Base-by-base conservation (phyloP, 1,284 basidiomycete species). In the Cystobasidium slooffiae region DNA sequence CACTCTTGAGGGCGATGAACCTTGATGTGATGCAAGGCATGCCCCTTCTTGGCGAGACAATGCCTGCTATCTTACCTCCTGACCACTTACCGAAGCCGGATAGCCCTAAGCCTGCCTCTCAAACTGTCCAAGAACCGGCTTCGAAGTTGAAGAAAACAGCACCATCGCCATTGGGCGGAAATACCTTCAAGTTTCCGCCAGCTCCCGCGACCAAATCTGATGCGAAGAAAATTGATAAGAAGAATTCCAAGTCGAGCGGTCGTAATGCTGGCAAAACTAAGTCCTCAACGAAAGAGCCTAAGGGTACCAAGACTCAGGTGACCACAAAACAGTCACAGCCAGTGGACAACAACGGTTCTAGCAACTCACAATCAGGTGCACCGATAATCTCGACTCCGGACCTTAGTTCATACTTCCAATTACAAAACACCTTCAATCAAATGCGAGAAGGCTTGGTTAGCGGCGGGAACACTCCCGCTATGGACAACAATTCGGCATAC, bases 1-100 rank as follows among this genome's bases (percentile, higher is more conserved):
- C 62, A 6, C 62, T 65, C 5, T 24, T 65, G 16, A 18, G 62
- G 9, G 62, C 62, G 8, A 65, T 65, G 62, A 65, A 65, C 18
- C 31, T 65, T n/a, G 46, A 65, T 18, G 31, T 43, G 22, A 52
- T 52, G 62, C 49, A 31, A n/a, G 44, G 62, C 43, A 12, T 61
- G 8, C 59, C 59, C 20, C 31, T 22, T 24, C 9, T 39, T 31
- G 56, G 14, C 12, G 56, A 59, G 4, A 20, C 52, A n/a, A 10
- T 22, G 52, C 24, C 14, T 53, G 3, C 20, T 18, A 53, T 53
- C 4, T 3, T 31, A 12, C 10, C 53, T 31, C 16, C 22, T 10
- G 24, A 22, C 39, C 18, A 8, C 4, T 1, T 37, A 2, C 53
- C 24, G 2, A 6, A 12, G 24, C 22, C 16, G 39, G 22, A 56